Conservation (phyloP, 1,284 basidiomycete genomes). For the Moniliophthora roreri region DNA sequence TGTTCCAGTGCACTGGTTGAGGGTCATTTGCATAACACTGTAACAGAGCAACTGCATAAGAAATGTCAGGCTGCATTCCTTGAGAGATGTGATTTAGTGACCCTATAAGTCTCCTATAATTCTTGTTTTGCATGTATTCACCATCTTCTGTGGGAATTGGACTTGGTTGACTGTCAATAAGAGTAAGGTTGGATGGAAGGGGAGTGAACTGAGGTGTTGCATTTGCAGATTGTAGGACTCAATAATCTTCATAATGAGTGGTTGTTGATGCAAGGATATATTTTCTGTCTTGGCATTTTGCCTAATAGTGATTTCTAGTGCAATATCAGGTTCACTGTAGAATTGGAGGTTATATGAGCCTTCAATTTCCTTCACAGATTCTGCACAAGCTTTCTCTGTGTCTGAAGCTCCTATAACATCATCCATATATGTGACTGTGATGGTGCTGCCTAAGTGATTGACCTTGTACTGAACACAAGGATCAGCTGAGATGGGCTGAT, state of each 20-base stretch:
- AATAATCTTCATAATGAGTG: background rate
- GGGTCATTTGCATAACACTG: slow-evolving; percentile 1
- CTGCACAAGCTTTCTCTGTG: background rate
- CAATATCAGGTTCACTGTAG: background rate
- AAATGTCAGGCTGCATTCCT: slow-evolving; percentile 1
- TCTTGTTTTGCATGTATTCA: slow-evolving; percentile 6
- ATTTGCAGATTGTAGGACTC: background rate
- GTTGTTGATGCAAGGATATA: slow-evolving; percentile 4
- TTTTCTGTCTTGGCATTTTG: background rate
- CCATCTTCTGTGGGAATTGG: background rate
- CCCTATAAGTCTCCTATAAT: background rate
- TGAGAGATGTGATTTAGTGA: slow-evolving; percentile 1
- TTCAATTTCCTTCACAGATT: background rate
- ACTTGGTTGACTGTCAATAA: background rate
- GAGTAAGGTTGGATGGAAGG: background rate
- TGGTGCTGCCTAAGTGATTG: background rate
- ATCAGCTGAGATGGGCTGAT: slow-evolving; percentile 1
- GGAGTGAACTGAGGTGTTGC: no score
- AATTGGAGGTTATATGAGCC: background rate
- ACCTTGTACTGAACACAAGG: slow-evolving; percentile 2
- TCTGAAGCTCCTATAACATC: slow-evolving; percentile 8
- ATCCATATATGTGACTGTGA: slow-evolving; percentile 7
- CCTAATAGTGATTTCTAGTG: background rate
- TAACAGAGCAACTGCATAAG: background rate
- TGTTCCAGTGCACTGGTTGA: slow-evolving; percentile 1